Evolutionary conservation across 805 yeast species (phyloP).

Genomic region (Hanseniaspora pseudoguilliermondii): DNA sequence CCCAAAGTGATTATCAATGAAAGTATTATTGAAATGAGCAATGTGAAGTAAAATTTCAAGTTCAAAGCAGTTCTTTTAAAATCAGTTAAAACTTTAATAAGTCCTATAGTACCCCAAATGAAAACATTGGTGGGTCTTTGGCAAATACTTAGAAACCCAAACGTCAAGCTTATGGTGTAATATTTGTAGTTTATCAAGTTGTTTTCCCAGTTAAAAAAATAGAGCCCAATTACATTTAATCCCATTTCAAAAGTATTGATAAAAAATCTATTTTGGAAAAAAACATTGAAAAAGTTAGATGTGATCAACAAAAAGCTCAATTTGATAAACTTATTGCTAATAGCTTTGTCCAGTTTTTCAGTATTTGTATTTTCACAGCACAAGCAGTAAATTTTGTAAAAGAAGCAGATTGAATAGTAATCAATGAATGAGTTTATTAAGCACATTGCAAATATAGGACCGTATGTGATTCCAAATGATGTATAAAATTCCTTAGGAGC

Average conservation of each 20-base stretch:
- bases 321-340: conserved; percentile 16
- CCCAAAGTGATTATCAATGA: conserved; percentile 30
- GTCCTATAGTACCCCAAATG: conserved; percentile 60
- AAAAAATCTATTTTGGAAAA: conserved; percentile 66
- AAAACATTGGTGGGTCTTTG: conserved; percentile 76
- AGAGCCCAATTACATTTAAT: conserved; percentile 52
- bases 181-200: conserved; percentile 17
- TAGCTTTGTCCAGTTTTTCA: conserved; percentile 15
- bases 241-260: conserved; percentile 71
- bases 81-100: conserved; percentile 18
- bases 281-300: conserved; percentile 57
- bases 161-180: conserved; percentile 30
- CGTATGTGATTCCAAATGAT: conserved; percentile 31
- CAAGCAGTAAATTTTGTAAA: conserved; percentile 22
- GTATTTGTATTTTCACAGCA: conserved; percentile 6
- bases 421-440: conserved; percentile 64
- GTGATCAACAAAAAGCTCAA: conserved; percentile 19
- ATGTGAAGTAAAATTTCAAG: conserved; percentile 13
- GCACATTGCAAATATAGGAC: conserved; percentile 63
- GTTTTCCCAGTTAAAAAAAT: conserved; percentile 56
- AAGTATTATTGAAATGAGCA: neutral
- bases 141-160: conserved; percentile 53
- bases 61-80: conserved; percentile 11
- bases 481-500: conserved; percentile 15
- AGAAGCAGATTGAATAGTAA: conserved; percentile 40